phyloP scores from a whole-genome alignment of 2,329 filamentous ascomycete species.

The Didymella lethalis region DNA sequence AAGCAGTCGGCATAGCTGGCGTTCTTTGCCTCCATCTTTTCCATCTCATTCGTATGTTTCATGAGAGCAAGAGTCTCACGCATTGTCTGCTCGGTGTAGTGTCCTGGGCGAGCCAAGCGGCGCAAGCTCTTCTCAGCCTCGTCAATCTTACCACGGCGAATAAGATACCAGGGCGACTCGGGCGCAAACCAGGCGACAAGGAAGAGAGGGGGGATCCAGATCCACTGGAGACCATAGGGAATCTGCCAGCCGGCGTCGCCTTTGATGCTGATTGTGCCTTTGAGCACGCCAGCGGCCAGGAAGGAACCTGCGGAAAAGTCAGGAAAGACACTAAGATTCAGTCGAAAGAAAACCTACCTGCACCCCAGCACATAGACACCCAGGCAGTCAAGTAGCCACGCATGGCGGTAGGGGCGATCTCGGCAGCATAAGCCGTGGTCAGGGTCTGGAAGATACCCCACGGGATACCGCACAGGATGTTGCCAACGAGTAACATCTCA shows the following conservation, averaged over 20 bases:
- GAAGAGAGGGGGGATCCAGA: constrained; percentile 71
- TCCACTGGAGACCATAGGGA: constrained; percentile 73
- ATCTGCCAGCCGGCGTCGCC: constrained; percentile 72
- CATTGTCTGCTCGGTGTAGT: neutral
- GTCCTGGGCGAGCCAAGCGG: constrained; percentile 54
- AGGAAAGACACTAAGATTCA: too few species aligned
- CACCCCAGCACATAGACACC: constrained; percentile 75
- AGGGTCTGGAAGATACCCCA: constrained; percentile 54
- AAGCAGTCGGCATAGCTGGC: neutral
- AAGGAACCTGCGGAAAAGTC: constrained; percentile 61
- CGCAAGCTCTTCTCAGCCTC: constrained; percentile 63
- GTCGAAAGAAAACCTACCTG: constrained; percentile 38
- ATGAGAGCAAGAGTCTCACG: neutral
- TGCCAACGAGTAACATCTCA: constrained; percentile 55
- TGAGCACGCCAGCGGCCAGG: constrained; percentile 72
- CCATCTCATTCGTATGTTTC: neutral
- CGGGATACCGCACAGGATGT: constrained; percentile 62
- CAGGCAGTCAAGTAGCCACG: constrained; percentile 65
- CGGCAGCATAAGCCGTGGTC: constrained; percentile 67
- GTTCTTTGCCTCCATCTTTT: neutral
- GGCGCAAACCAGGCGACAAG: constrained; percentile 70
- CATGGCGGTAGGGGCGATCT: constrained; percentile 59
- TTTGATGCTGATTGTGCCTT: constrained; percentile 39
- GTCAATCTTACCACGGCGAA: constrained; percentile 66
- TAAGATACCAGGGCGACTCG: constrained; percentile 75